These are phyloP conservation scores for Lycium barbarum DNA, from an alignment of 257 asterid species.

Conservation along the genomic window DNA sequence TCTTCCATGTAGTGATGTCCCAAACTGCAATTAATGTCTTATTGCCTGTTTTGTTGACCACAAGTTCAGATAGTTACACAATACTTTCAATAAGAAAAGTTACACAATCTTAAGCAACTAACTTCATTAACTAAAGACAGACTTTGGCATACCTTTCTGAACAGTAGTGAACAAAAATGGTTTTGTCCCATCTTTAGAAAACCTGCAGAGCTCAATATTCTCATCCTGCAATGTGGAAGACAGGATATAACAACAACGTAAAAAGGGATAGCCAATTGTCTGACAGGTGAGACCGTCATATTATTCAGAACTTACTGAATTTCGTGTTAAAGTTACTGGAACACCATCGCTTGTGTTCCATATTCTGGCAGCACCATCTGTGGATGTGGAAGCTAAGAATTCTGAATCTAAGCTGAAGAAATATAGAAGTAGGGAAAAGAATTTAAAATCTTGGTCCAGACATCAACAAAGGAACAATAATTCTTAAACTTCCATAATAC, in stretches of 20 bases:
- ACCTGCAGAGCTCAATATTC: conserved; percentile 84
- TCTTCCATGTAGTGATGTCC: conserved; percentile 91
- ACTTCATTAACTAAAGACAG: conserved; percentile 19
- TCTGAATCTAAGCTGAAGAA: conserved; percentile 86
- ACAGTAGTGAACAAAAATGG: conserved; percentile 88
- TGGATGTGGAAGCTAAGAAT: conserved; percentile 90
- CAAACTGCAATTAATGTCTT: conserved; percentile 78
- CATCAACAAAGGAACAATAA: background rate
- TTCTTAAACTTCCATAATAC: background rate
- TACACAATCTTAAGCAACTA: background rate
- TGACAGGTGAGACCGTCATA: background rate
- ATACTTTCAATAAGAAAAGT: conserved; percentile 27
- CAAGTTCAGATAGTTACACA: conserved; percentile 34
- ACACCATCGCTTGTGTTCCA: conserved; percentile 90
- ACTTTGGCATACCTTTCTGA: conserved; percentile 65
- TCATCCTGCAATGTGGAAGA: conserved; percentile 68
- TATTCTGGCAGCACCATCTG: conserved; percentile 93
- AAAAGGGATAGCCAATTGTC: background rate
- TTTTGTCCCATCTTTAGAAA: conserved; percentile 95
- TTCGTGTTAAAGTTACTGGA: conserved; percentile 76
- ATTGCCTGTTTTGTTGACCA: conserved; percentile 61
- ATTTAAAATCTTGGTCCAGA: conserved; percentile 16
- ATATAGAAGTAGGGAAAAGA: background rate
- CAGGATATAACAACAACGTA: conserved; percentile 32
- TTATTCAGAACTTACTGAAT: conserved; percentile 62